These are phyloP conservation scores for Cyclotella atomus DNA, from an alignment of 108 stramenopile genomes.

Conservation along the genomic window DNA sequence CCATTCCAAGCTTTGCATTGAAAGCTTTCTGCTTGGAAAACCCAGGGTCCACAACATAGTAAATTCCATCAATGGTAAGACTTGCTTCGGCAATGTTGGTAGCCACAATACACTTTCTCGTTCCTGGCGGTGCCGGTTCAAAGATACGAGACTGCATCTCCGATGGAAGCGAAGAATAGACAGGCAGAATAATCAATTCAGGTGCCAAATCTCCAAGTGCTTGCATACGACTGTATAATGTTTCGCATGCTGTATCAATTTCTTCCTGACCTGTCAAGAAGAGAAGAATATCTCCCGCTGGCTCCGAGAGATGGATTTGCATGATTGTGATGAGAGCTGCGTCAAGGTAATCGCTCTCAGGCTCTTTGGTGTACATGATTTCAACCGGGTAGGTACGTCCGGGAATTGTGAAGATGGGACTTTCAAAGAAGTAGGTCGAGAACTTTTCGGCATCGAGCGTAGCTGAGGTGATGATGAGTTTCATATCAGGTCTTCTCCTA, in stretches of 20 bases:
- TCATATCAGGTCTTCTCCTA: slow-evolving; percentile 88
- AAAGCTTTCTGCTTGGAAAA: slow-evolving; percentile 98
- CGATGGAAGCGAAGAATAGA: slow-evolving; percentile 95
- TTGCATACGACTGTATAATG: slow-evolving; percentile 95
- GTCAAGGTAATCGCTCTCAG: slow-evolving; percentile 97
- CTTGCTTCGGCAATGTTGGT: slow-evolving; percentile 99
- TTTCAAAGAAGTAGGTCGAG: slow-evolving; percentile 93
- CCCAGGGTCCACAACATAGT: slow-evolving; percentile 99
- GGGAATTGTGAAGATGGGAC: slow-evolving; percentile 98
- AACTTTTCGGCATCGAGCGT: slow-evolving; percentile 99
- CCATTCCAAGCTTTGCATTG: slow-evolving; percentile 98
- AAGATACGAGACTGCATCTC: slow-evolving; percentile 99
- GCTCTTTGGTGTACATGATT: slow-evolving; percentile 97
- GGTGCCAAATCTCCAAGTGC: slow-evolving; percentile 95
- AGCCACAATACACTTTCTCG: slow-evolving; percentile 96
- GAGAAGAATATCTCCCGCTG: slow-evolving; percentile 94
- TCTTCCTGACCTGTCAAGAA: slow-evolving; percentile 99
- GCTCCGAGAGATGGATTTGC: slow-evolving; percentile 98
- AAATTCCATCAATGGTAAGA: slow-evolving; percentile 98
- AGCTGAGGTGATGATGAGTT: slow-evolving; percentile 95
- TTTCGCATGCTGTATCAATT: slow-evolving; percentile 98
- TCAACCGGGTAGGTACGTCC: slow-evolving; percentile 97
- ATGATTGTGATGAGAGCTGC: slow-evolving; percentile 96
- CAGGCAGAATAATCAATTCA: slow-evolving; percentile 96
- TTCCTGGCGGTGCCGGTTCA: slow-evolving; percentile 94